These are phyloP conservation scores for Sclerotinia spermophila DNA, from an alignment of 2,329 filamentous ascomycete genomes.

Conservation along the genomic window DNA sequence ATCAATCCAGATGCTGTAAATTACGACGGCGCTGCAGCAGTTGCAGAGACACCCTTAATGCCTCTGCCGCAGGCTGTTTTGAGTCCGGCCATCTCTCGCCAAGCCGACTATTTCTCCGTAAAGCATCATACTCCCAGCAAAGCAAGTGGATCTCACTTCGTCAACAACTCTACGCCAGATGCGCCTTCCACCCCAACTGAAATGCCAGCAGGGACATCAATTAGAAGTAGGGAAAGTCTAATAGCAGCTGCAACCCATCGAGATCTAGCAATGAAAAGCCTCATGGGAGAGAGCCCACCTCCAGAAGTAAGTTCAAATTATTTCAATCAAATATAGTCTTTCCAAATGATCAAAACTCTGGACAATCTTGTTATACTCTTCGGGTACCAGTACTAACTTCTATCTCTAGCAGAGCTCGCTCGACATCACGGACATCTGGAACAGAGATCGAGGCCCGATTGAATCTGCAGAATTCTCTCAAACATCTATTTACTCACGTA, in stretches of 20 bases:
- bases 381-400: background rate
- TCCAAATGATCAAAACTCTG: background rate
- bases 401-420: background rate
- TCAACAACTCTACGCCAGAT: too few relatives aligned
- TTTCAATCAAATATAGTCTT: background rate
- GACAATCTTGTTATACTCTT: background rate
- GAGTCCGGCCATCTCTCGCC: background rate
- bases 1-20: background rate
- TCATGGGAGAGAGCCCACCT: background rate
- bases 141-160: background rate
- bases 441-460: background rate
- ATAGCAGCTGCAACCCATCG: background rate
- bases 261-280: background rate
- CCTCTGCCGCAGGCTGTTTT: background rate
- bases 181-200: background rate
- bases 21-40: background rate
- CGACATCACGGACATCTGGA: background rate
- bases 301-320: background rate
- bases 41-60: background rate
- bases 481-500: background rate
- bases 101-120: background rate
- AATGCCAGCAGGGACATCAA: background rate
- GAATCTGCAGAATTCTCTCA: background rate
- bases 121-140: background rate
- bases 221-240: constrained; percentile 1